Evolutionary conservation across 805 yeast genomes (phyloP), one percentile per base, ranked within the genome.

Genomic region (Torulaspora indica): DNA sequence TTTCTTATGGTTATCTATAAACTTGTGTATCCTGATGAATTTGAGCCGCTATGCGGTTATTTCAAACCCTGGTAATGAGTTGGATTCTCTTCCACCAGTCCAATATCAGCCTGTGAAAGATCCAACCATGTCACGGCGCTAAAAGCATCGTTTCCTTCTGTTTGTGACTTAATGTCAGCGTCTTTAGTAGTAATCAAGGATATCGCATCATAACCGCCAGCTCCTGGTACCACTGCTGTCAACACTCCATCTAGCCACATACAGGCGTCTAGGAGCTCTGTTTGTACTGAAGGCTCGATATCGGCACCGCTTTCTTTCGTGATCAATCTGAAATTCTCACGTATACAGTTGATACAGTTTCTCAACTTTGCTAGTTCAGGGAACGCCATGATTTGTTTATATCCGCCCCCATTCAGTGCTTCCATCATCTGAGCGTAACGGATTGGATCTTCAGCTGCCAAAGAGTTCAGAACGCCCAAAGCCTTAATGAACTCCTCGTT

Each of bases 201-300:
- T 14, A 93, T 77, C 0, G 98, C 98, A 69, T 93, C 98, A 60
- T 81, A 85, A 0, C 98, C 98, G 22, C 98, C 98, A 0, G 98
- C 98, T 2, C 98, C 98, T 0, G 98, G 98, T 3, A 93, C 95
- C 27, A 93, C 90, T n/a, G 96, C 97, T 0, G 96, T 95, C 14
- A 91, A 54, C 24, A 88, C 93, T 12, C 98, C 98, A 0, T 69
- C 70, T 15, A 86, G 58, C 7, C 63, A 52, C 32, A 73, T 61
- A 46, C 85, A 79, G 13, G 69, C 61, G 57, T 91, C 79, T 6
- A 93, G 67, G 5, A 93, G 69, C 1, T 53, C 47, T 0, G 96
- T 85, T 64, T 93, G 98, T 15, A 73, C 69, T 1, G 59, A 64
- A 0, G 98, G 98, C 64, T 93, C 98, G 39, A 93, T 78, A n/a